These are phyloP conservation scores for Rhexocercosporidium sp. DNA, from an alignment of 2,329 filamentous ascomycete species.

Conservation along the genomic window DNA sequence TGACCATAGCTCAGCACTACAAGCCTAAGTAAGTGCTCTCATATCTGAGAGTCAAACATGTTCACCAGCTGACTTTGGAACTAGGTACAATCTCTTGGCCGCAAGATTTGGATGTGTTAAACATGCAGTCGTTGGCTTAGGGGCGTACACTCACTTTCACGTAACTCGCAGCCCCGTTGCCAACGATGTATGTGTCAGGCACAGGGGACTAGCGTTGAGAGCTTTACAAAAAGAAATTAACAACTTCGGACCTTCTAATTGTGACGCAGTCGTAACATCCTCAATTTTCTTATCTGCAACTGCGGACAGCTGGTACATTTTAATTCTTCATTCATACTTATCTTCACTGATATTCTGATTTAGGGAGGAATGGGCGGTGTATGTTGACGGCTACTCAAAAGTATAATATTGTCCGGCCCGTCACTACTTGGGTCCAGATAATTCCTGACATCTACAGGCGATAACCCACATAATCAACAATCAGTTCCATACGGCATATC, in stretches of 20 bases:
- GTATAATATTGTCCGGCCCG: neutral
- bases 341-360: neutral
- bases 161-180: conserved; percentile 19
- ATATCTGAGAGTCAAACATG: no score
- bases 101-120: conserved; percentile 23
- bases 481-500: conserved; percentile 15
- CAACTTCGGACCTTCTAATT: conserved; percentile 24
- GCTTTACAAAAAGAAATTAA: conserved; percentile 28
- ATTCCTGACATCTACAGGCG: conserved; percentile 11
- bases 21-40: conserved; percentile 17
- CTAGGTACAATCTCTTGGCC: conserved; percentile 25
- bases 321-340: neutral
- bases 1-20: conserved; percentile 18
- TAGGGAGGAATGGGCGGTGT: conserved; percentile 31
- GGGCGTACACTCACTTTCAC: conserved; percentile 27
- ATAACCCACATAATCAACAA: conserved; percentile 20
- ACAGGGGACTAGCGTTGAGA: conserved; percentile 18
- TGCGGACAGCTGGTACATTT: conserved; percentile 27
- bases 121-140: conserved; percentile 25
- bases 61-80: neutral
- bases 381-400: conserved; percentile 30
- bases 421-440: no score
- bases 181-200: conserved; percentile 23
- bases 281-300: conserved; percentile 28
- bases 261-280: conserved; percentile 27